A percentile compares a stretch with the other conserved stretches of the same genome.
Conservation (phyloP, 2,329 filamentous ascomycete genomes). For the Bipolaris victoriae region DNA sequence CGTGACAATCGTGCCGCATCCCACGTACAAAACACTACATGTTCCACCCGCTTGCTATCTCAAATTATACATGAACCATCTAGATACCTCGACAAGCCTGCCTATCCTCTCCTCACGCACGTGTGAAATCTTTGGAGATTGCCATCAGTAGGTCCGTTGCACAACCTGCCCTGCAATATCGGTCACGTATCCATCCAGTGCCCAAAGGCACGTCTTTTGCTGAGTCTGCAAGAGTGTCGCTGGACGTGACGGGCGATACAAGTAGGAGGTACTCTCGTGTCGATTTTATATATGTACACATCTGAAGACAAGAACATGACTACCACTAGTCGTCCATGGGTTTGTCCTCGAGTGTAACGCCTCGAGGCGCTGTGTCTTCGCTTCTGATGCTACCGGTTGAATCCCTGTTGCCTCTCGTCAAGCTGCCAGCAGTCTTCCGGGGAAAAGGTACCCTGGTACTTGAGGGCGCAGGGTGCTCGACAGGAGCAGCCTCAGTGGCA, state of each 20-base stretch:
- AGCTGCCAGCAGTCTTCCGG: constrained; percentile 44
- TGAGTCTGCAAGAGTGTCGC: constrained; percentile 5
- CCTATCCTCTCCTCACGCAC: constrained; percentile 5
- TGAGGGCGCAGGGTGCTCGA: constrained; percentile 42
- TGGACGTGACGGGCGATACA: constrained; percentile 3
- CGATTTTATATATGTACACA: constrained; percentile 7
- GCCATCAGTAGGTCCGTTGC: constrained; percentile 7
- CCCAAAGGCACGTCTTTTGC: neutral
- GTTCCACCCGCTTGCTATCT: constrained; percentile 19
- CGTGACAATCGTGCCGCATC: constrained; percentile 34
- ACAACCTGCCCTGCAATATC: constrained; percentile 1
- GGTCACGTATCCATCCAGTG: constrained; percentile 2
- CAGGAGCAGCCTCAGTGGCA: constrained; percentile 38
- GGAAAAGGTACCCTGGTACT: constrained; percentile 45
- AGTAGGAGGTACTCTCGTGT: constrained; percentile 3
- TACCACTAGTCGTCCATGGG: constrained; percentile 73
- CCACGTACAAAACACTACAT: constrained; percentile 26
- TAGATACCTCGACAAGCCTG: constrained; percentile 12
- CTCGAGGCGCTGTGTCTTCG: constrained; percentile 55
- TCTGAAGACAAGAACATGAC: constrained; percentile 13
- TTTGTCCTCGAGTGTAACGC: constrained; percentile 74
- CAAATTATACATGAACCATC: constrained; percentile 27
- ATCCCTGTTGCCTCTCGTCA: constrained; percentile 46
- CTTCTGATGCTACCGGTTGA: constrained; percentile 49
- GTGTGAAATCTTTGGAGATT: constrained; percentile 1